Evolutionary conservation across 108 stramenopile species (phyloP), one percentile per base, ranked within the genome.

Genomic region (Nannochloropsis oceanica): DNA sequence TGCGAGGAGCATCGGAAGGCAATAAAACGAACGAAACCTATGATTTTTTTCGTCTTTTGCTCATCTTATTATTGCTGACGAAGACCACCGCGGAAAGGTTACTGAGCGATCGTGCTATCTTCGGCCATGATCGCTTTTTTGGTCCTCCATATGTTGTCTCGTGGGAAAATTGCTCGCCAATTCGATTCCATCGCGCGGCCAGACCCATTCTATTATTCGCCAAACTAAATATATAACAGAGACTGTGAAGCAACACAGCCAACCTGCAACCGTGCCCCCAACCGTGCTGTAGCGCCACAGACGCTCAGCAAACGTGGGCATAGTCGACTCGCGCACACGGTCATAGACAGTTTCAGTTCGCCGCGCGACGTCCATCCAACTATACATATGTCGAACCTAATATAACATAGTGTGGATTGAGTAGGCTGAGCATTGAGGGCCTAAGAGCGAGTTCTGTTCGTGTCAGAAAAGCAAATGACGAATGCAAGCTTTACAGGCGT

Each of bases 301-400:
- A 14, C 87, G 25, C 44, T 50, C 24, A 24, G 80, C 44, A 34
- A 87, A 83, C 26, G 79, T 84, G 27, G 87, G 83, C n/a, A 79
- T 83, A 25, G 87, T 44, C 8, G 80, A 83, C 44, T 34, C 80
- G 80, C 79, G 80, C 25, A 83, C 87, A 46, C 83, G 79, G 18
- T 87, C 83, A 44, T 87, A 87, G 26, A 83, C 87, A 25, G 44
- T 80, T 24, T 87, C 87, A 7, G 87, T 87, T 22, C 87, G 79
- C 27, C 46, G 73, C 80, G 87, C 87, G 44, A 87, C 87, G 42
- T 87, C 87, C 83, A 79, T 83, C 87, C 87, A 87, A 83, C 83
- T 87, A 44, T 87, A 87, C 87, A 87, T 87, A 10, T 42, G 79
- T 27, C 84, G 79, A 42, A 87, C 87, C 87, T 87, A 43, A 0